A percentile compares a stretch with the other conserved stretches of the same genome.
Evolutionary conservation across 202 grass and related monocot genomes (phyloP).

Genomic region (Zizania palustris): DNA sequence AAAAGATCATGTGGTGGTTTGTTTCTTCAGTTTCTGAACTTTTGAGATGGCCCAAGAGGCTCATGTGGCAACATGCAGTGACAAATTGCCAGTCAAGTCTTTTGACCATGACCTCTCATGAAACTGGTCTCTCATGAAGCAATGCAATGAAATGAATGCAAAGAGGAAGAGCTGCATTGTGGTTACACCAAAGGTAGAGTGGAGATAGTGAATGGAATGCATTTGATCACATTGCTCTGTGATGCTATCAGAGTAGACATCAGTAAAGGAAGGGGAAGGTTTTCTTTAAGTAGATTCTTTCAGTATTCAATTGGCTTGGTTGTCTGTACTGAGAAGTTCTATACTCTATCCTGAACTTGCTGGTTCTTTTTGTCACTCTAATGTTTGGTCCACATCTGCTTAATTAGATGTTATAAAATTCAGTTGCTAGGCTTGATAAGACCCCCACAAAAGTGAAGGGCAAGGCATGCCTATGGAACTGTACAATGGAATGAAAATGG

Average conservation of each 20-base stretch:
- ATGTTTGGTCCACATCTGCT: background rate
- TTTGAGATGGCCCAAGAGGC: slow-evolving; percentile 31
- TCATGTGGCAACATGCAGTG: slow-evolving; percentile 1
- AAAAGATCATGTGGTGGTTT: slow-evolving; percentile 12
- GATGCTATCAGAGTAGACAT: background rate
- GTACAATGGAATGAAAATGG: slow-evolving; percentile 14
- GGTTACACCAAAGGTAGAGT: background rate
- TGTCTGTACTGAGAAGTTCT: background rate
- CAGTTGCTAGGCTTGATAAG: slow-evolving; percentile 23
- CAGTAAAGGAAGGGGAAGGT: background rate
- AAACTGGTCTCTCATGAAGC: background rate
- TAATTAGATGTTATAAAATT: slow-evolving; percentile 2
- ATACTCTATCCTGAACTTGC: background rate
- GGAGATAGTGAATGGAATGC: too few relatives aligned
- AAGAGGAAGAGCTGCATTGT: background rate
- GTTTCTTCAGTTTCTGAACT: slow-evolving; percentile 26
- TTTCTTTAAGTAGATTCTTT: background rate
- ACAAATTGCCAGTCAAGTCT: background rate
- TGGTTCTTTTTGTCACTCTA: slow-evolving; percentile 10
- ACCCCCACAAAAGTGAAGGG: background rate
- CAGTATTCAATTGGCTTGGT: slow-evolving; percentile 12
- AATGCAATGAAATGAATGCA: background rate
- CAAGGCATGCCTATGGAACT: background rate
- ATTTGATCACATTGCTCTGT: slow-evolving; percentile 27
- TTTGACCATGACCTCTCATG: slow-evolving; percentile 26